Percentiles rank a stretch among this genome's conserved stretches.
phyloP scores from a whole-genome alignment of 768 basidiomycete species.

The Tricholoma saponaceum region DNA sequence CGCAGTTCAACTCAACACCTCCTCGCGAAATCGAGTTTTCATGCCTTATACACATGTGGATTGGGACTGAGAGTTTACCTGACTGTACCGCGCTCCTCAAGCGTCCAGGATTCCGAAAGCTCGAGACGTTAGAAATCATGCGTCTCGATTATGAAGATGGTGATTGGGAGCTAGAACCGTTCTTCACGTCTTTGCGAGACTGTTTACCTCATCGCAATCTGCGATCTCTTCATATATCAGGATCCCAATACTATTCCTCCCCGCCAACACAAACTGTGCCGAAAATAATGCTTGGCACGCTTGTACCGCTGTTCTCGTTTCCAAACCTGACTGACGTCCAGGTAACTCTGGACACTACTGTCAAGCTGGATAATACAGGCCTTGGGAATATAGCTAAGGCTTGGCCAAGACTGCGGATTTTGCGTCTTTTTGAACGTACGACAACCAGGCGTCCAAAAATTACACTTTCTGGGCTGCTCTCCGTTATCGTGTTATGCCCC shows the following conservation, averaged over 20 bases:
- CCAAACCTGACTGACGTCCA: background rate
- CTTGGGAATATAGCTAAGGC: background rate
- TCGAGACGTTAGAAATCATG: background rate
- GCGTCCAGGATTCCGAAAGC: background rate
- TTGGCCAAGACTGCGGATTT: background rate
- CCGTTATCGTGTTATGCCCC: too few species aligned
- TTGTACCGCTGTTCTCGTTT: background rate
- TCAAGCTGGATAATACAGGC: background rate
- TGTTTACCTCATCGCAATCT: background rate
- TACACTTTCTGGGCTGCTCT: too few species aligned
- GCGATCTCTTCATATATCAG: background rate
- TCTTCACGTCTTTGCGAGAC: background rate
- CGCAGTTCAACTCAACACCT: background rate
- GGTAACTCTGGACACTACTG: background rate
- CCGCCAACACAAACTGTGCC: background rate
- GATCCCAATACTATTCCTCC: background rate
- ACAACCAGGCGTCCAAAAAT: too few species aligned
- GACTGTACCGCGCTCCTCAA: background rate
- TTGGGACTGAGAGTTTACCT: background rate
- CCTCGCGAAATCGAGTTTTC: background rate
- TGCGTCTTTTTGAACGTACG: background rate
- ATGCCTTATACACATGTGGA: background rate
- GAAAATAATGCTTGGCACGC: background rate
- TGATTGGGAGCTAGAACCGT: background rate
- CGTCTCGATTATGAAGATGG: background rate